These are phyloP conservation scores for Eurotiales sp. DNA, from an alignment of 2,329 filamentous ascomycete genomes.

Conservation along the genomic window DNA sequence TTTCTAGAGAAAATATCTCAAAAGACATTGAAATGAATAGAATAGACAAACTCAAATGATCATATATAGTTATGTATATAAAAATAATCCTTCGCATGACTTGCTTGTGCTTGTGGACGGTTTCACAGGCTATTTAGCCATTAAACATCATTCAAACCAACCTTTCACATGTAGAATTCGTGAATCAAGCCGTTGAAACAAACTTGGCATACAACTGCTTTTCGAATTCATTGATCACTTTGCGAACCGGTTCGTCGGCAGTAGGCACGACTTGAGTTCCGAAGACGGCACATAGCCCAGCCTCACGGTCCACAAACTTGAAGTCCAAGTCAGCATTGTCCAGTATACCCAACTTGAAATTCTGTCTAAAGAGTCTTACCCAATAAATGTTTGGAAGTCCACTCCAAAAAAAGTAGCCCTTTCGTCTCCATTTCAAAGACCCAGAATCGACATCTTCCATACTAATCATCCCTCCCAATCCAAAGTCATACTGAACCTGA, in stretches of 20 bases:
- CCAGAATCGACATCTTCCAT: conserved; percentile 7
- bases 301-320: conserved; percentile 12
- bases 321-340: background rate
- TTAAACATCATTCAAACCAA: background rate
- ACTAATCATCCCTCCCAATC: conserved; percentile 8
- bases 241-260: conserved; percentile 8
- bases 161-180: no score
- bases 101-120: no score
- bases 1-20: background rate
- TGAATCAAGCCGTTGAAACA: background rate
- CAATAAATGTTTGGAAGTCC: conserved; percentile 11
- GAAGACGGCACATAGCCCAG: conserved; percentile 10
- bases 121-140: no score
- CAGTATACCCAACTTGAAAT: no score
- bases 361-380: background rate
- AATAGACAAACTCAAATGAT: no score
- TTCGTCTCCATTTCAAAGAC: conserved; percentile 10
- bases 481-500: conserved; percentile 8
- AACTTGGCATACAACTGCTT: conserved; percentile 6
- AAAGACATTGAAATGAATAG: background rate
- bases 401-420: conserved; percentile 12
- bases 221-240: conserved; percentile 7
- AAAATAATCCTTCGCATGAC: no score
- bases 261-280: conserved; percentile 11
- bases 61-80: no score